Base-by-base conservation (phyloP, 2,329 filamentous ascomycete genomes). In the Fusarium sp. region DNA sequence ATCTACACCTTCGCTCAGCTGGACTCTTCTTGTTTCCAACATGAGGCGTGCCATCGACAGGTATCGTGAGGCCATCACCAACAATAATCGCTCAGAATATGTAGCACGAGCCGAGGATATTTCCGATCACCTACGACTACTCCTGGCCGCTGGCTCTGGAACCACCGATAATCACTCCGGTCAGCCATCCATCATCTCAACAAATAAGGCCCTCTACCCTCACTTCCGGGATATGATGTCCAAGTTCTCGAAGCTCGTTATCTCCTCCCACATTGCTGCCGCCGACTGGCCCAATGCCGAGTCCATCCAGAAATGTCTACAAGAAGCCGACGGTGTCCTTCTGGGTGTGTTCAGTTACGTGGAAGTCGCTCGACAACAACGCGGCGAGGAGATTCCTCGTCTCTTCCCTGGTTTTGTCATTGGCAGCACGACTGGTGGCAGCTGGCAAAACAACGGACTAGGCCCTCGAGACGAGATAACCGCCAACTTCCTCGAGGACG, bases 191-290 rank as follows among this genome's bases (percentile, higher is more conserved):
- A 98, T 99, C 79, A 99, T 99, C 69, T 98, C 95, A 8, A 97
- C 95, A 6, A 99, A 99, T 86, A 98, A 98, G 82, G 94, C 95
- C 0, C 87, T 99, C 18, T 98, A 98, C 80, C 97, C 97, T 27
- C 95, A 98, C 83, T 99, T 99, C 84, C 90, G 97, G 63, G 97
- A 98, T 81, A 98, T 98, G 92, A 99, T 99, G 97, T 98, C 97
- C 52, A 95, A 97, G 78, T 99, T 99, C 82, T 98, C 97, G n/a
- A 99, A 99, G 82, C 88, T 99, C 11, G 97, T 99, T 52, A 92
- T 99, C 58, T 99, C 97, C 4, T 98, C 97, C 16, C 97, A 99
- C 81, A 98, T 99, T 81, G 97, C 97, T 42, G 95, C 96, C 7
- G 94, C 96, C 36, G 97, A 99, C 84, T 98, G 95, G 91, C 95